Base-by-base conservation (phyloP, 768 basidiomycete species). In the Xerocomellus amylosporus region DNA sequence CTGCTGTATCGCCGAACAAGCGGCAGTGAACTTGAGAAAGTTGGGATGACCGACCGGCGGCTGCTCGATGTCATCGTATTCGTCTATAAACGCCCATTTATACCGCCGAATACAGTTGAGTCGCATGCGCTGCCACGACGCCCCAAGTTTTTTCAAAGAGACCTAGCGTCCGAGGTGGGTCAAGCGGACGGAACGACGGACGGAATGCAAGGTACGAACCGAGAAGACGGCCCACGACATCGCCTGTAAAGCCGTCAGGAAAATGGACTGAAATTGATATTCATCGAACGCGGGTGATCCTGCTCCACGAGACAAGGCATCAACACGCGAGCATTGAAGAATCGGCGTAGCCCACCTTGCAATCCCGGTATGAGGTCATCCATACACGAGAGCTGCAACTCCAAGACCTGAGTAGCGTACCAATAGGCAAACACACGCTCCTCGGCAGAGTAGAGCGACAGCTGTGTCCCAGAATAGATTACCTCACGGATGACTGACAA, bases 351-450 rank as follows among this genome's bases (percentile, higher is more conserved):
- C 83, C 37, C 73, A 69, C 73, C 59, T 36, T 71, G 65, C 7
- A 82, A 63, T 12, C 72, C 65, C 2, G 62, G 57, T 15, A 79
- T 45, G 41, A 88, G 50, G 15, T 71, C 66, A 49, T 88, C 83
- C 50, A 88, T 67, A 54, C 74, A 79, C 4, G 70, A 67, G 9
- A 88, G 62, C 58, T 90, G 84, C 22, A 69, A 69, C 19, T 85
- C 81, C 1, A 86, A 71, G 4, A 90, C 77, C 41, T 78, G 76
- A 3, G 78, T 65, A 6, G 75, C 72, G 62, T 88, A 88, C 86
- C 88, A 91, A 69, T 92, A 91, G 3, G 89, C 86, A 56, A 90
- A 82, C 0, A 86, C 74, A 33, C 74, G 79, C 63, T 93, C 91
- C 40, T 87, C 80, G 1, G 76, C 68, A 20, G 81, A 75, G 61